Conservation (phyloP, 192 early-diverging fungal genomes). For the Entomortierella lignicola region DNA sequence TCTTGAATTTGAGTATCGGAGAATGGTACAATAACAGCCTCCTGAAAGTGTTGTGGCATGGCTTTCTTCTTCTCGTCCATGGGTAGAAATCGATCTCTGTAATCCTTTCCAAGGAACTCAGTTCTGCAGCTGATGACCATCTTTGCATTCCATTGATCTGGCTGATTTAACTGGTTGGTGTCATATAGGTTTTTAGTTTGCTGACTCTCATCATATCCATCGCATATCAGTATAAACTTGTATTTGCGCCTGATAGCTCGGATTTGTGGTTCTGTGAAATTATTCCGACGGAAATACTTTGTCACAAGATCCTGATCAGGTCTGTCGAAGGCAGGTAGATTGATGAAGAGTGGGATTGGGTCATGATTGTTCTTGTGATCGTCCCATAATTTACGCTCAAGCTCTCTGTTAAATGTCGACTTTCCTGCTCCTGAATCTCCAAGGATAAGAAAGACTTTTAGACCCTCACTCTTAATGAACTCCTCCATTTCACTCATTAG, state of each 20-base stretch:
- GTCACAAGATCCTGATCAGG: conserved; percentile 5
- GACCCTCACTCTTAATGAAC: not conserved
- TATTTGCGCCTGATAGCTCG: conserved; percentile 1
- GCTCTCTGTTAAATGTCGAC: not conserved
- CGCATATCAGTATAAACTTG: conserved; percentile 6
- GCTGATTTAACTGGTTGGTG: not conserved
- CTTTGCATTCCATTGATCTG: not conserved
- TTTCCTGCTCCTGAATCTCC: conserved; percentile 17
- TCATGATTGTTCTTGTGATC: not conserved
- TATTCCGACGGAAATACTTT: not conserved
- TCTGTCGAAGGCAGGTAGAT: not conserved
- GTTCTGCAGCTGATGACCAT: conserved; percentile 15
- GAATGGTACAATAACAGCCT: conserved; percentile 5
- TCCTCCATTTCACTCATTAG: not conserved
- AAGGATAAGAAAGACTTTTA: conserved; percentile 4
- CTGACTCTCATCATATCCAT: conserved; percentile 15
- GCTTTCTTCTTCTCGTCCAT: not conserved
- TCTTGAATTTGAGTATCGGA: not conserved
- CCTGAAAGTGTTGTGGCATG: not conserved
- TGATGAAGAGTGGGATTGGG: conserved; percentile 9
- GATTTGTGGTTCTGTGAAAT: conserved; percentile 1
- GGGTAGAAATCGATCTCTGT: not conserved
- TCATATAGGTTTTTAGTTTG: not conserved
- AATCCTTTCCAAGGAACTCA: not conserved
- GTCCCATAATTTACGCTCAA: conserved; percentile 2